Evolutionary conservation across 495 filamentous ascomycete species (phyloP), one percentile per base, ranked within the genome.

Genomic region (Hyphodiscus hymeniophilus): DNA sequence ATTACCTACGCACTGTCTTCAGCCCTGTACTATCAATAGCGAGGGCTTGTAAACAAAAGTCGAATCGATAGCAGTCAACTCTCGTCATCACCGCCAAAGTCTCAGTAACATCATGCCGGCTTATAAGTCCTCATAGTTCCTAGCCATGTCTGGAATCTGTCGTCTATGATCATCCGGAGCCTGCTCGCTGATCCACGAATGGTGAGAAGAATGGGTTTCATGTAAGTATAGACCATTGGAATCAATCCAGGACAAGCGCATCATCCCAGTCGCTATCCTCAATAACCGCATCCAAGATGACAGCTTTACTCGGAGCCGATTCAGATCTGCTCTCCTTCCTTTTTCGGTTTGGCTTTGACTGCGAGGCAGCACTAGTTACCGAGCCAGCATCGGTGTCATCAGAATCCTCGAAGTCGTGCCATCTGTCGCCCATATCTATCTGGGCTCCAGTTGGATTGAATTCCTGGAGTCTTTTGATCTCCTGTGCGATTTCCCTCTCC

Each of bases 211-310:
- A n/a, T n/a, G n/a, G n/a, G n/a, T n/a, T n/a, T n/a, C n/a, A n/a
- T n/a, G n/a, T n/a, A n/a, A n/a, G n/a, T n/a, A n/a, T n/a, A n/a
- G n/a, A n/a, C n/a, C n/a, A n/a, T n/a, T n/a, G n/a, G n/a, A 42
- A 24, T 56, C 38, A 58, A 49, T 76, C 68, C 36, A 75, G 47
- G 28, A 73, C 48, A 38, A 74, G 68, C 16, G 63, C 63, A 30
- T 74, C 70, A 31, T 78, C 76, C 61, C 63, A 72, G 26, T 82
- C 80, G 61, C 79, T 84, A 47, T 84, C 80, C 53, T 81, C 74
- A 28, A 85, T 77, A 17, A 80, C 67, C 7, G 43, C 45, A 11
- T 44, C 17, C 6, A 50, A 18, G 66, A 60, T 36, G 67, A 64
- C 23, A 66, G 54, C 49, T 53, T 63, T 48, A 11, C 47, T 45